phyloP scores from a whole-genome alignment of 2,329 filamentous ascomycete species.

The Metarhizium guizhouense region DNA sequence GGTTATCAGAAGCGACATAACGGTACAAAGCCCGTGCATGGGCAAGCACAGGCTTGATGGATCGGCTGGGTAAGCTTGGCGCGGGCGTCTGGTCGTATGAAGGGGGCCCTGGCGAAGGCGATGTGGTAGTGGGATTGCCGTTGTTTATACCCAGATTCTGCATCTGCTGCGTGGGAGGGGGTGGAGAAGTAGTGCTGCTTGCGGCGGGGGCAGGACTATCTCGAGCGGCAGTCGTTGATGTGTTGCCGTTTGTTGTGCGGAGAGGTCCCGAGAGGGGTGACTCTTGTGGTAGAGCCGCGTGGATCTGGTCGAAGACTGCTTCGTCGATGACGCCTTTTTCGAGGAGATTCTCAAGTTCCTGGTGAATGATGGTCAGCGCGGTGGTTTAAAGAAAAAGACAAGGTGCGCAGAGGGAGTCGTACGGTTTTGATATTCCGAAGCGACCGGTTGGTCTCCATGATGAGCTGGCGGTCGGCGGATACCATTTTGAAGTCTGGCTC shows the following conservation, averaged over 20 bases:
- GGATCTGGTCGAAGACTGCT: slow-evolving; percentile 65
- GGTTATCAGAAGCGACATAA: slow-evolving; percentile 70
- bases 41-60: slow-evolving; percentile 51
- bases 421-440: slow-evolving; percentile 82
- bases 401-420: neutral
- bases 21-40: slow-evolving; percentile 75
- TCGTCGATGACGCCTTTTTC: slow-evolving; percentile 74
- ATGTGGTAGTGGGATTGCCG: neutral
- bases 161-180: slow-evolving; percentile 28
- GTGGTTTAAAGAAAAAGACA: neutral
- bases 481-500: slow-evolving; percentile 27
- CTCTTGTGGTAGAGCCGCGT: slow-evolving; percentile 65
- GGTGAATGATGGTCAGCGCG: neutral
- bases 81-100: slow-evolving; percentile 41
- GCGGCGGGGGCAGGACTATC: slow-evolving; percentile 20
- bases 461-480: slow-evolving; percentile 44
- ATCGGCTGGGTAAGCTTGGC: slow-evolving; percentile 31
- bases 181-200: slow-evolving; percentile 19
- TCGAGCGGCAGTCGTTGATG: slow-evolving; percentile 19
- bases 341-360: slow-evolving; percentile 88
- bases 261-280: slow-evolving; percentile 45
- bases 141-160: slow-evolving; percentile 30
- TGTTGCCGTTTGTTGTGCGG: slow-evolving; percentile 30
- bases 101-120: slow-evolving; percentile 34
- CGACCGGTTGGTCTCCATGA: slow-evolving; percentile 71